Base-by-base conservation (phyloP, 495 filamentous ascomycete genomes). In the Daldinia vernicosa region DNA sequence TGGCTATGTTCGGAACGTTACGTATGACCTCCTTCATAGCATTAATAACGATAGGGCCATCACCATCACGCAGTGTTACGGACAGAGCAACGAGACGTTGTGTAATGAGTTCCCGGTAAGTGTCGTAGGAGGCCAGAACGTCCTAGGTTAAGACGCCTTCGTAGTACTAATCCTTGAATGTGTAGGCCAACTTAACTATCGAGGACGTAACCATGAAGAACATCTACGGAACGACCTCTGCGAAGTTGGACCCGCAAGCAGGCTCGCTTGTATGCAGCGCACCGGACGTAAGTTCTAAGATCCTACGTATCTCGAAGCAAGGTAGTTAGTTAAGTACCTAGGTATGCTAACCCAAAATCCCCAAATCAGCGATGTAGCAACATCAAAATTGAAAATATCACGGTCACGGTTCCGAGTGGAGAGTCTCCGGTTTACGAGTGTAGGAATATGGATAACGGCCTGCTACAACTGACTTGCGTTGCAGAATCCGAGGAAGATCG, bases 1-100 rank as follows among this genome's bases (percentile, higher is more conserved):
- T 1, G 80, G 80, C 6, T 67, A 71, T 33, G 80, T 82, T 40
- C 70, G 67, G 37, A 88, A 88, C 71, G 82, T 91, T 74, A 89
- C 87, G 15, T 91, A 87, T 72, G 83, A 89, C 62, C 81, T 80
- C 40, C 84, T 89, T 76, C 75, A 74, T 58, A 81, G 87, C 66
- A 75, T 81, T 56, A 89, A 90, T 62, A 87, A 88, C 56, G 87
- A 89, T 72, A 87, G 84, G 50, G 85, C 85, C 2, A 85, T 89
- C 65, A 86, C 88, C 57, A 80, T 89, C 32, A 88, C 86, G 26
- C 86, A 88, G 72, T 89, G 87, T 77, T 89, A 89, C 61, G 86
- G 86, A 4, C 85, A 88, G 73, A 83, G 77, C 50, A 72, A 72
- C 35, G 15, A 72, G 60, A 72, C 70, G 1, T 24, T 72, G 11